phyloP scores from a whole-genome alignment of 2,329 filamentous ascomycete genomes.

The Thelonectria blattea region DNA sequence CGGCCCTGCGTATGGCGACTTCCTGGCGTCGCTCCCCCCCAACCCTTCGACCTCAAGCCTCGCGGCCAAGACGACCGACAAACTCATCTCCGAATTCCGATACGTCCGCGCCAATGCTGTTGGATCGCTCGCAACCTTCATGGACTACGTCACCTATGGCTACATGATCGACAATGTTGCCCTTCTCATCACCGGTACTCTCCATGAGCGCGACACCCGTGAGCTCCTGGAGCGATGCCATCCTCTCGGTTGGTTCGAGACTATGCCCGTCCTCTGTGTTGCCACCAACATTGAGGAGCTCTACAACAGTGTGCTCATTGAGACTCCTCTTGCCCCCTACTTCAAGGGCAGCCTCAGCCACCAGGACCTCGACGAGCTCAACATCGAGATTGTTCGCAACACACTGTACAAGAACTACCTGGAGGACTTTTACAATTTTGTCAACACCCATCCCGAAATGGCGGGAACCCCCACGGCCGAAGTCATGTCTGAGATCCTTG shows the following conservation, averaged over 20 bases:
- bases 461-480: constrained; percentile 87
- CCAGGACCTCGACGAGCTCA: constrained; percentile 96
- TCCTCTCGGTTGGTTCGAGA: constrained; percentile 98
- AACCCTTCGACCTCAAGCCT: constrained; percentile 97
- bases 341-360: constrained; percentile 97
- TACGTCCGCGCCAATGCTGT: constrained; percentile 95
- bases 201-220: constrained; percentile 95
- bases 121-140: constrained; percentile 89
- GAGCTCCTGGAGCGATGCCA: constrained; percentile 96
- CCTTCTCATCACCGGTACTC: constrained; percentile 93
- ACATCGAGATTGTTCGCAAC: constrained; percentile 99
- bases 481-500: constrained; percentile 93
- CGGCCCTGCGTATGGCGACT: constrained; percentile 94
- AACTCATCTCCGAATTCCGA: constrained; percentile 95
- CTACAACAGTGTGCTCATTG: constrained; percentile 96
- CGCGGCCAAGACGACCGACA: constrained; percentile 94
- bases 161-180: constrained; percentile 99
- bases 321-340: constrained; percentile 93
- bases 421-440: constrained; percentile 95
- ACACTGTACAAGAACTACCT: constrained; percentile 99
- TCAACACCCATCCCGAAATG: constrained; percentile 88
- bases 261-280: constrained; percentile 96
- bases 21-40: constrained; percentile 89
- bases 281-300: constrained; percentile 98
- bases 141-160: constrained; percentile 97